phyloP scores from a whole-genome alignment of 2,329 filamentous ascomycete species.

The Colletotrichum viniferum region DNA sequence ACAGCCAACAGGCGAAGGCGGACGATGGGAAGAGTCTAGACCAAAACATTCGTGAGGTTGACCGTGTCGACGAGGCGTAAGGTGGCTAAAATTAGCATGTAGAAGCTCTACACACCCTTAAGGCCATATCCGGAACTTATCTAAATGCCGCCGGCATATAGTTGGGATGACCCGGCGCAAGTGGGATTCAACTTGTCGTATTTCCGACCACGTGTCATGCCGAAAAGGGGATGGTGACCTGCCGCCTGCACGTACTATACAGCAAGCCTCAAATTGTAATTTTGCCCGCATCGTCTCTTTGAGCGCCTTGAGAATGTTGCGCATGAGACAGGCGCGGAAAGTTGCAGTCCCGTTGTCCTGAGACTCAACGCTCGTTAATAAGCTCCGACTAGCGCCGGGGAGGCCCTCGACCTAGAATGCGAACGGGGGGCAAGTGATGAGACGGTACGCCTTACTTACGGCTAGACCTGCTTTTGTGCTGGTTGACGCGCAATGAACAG shows the following conservation, averaged over 20 bases:
- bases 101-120: not conserved
- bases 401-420: not conserved
- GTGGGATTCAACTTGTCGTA: not conserved
- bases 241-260: not conserved
- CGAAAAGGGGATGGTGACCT: not conserved
- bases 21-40: slow-evolving; percentile 11
- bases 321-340: not conserved
- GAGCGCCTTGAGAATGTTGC: not conserved
- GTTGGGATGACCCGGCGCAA: not conserved
- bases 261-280: not conserved
- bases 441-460: not conserved
- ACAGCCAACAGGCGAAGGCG: not conserved
- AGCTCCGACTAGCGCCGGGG: not conserved
- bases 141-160: not conserved
- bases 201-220: not conserved
- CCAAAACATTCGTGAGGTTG: not conserved
- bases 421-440: not conserved
- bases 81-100: not conserved
- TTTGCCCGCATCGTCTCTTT: not conserved
- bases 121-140: not conserved
- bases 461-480: not conserved
- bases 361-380: not conserved
- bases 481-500: not conserved
- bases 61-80: not conserved
- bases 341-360: not conserved